Base-by-base conservation (phyloP, 257 asterid species). In the Gentiana dahurica region DNA sequence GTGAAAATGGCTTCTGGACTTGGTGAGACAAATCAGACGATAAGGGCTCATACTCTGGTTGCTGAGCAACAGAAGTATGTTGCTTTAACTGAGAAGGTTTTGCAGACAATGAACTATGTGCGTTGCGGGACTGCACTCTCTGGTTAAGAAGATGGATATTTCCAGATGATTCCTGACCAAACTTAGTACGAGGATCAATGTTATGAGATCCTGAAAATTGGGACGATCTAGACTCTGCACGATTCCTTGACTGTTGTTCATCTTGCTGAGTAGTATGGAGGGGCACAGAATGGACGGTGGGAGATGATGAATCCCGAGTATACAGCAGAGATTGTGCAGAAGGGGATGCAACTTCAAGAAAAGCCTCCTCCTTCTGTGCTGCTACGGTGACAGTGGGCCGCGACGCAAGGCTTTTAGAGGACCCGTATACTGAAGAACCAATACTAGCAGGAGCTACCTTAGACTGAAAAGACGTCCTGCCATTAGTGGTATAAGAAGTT, bases 151-250 rank as follows among this genome's bases (percentile, higher is more conserved):
- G 72, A 70, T 63, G 57, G 53, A 56, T 67, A 65, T 68, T 78
- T 53, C 59, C 70, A 54, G 79, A 71, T 8, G 62, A 70, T 65
- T 70, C 85, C 60, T 68, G 83, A 47, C 71, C 54, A 45, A 63
- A 49, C 63, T 68, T 82, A 39, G 70, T 60, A 24, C 52, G 73
- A 11, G 65, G 43, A 44, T 57, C 86, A 8, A 10, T 46, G 55
- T 58, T 74, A 51, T 68, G 71, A 52, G 62, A 72, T 36, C 75
- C 79, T 37, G 71, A 62, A 65, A 49, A 38, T 41, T 77, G 81
- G 64, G 81, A 78, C 64, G 75, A 70, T 73, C 89, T 77, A 32
- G 91, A 82, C 76, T 77, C 95, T 12, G 74, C 71, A 70, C 75
- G 89, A 72, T 77, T 81, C 34, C 72, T 71, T 8, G 53, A 38